Evolutionary conservation across 306 rosid species (phyloP).

Genomic region (Cicer pinnatifidum): DNA sequence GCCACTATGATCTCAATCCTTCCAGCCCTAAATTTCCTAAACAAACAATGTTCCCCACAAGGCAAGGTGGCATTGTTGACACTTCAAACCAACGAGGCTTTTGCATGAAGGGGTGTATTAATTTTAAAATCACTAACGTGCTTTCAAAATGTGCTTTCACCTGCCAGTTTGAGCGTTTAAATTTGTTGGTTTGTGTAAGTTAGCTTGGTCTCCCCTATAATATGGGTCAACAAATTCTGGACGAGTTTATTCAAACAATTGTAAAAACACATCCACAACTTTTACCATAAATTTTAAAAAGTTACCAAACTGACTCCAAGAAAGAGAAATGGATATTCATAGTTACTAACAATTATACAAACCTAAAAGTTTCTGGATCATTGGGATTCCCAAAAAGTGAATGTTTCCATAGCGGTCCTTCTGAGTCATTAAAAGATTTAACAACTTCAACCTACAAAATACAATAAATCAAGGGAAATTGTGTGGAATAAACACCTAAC

Average conservation of each 20-base stretch:
- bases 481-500: slow-evolving; percentile 41
- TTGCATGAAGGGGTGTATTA: background rate
- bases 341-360: slow-evolving; percentile 28
- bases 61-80: background rate
- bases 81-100: background rate
- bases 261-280: background rate
- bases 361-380: slow-evolving; percentile 95
- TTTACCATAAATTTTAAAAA: background rate
- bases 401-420: slow-evolving; percentile 90
- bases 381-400: slow-evolving; percentile 98
- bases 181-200: background rate
- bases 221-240: background rate
- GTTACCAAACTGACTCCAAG: slow-evolving; percentile 7
- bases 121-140: background rate
- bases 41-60: background rate
- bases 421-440: slow-evolving; percentile 81
- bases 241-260: slow-evolving; percentile 1
- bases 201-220: slow-evolving; percentile 10
- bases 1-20: slow-evolving; percentile 3
- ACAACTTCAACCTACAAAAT: slow-evolving; percentile 83
- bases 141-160: slow-evolving; percentile 25
- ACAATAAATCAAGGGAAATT: slow-evolving; percentile 44
- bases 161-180: background rate
- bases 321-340: slow-evolving; percentile 38
- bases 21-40: slow-evolving; percentile 1